Base-by-base conservation (phyloP, 768 basidiomycete species). In the Rubroboletus satanas region DNA sequence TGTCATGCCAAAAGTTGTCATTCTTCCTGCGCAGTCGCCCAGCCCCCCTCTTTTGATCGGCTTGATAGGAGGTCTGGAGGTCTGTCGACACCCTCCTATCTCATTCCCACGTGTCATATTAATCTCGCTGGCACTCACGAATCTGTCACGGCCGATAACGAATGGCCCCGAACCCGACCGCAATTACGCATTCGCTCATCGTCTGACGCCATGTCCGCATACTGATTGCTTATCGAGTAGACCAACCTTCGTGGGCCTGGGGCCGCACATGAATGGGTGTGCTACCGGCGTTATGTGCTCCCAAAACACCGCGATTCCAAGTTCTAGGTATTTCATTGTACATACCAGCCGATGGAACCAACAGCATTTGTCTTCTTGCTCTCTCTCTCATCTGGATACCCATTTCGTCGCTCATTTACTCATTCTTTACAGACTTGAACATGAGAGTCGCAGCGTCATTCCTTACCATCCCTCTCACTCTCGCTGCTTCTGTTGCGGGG, bases 1-100 rank as follows among this genome's bases (percentile, higher is more conserved):
- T 17, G 51, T n/a, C 39, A 7, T 54, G n/a, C 38, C 52, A 54
- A 54, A 54, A 54, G n/a, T 21, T 26, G 38, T 54, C 50, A 26
- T 48, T 43, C 32, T 32, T 21, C 26, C 17, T 53, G 47, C 52
- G 53, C 54, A 55, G 42, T 52, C 26, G 36, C 21, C 26, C 32
- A 26, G 14, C 21, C 28, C 38, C 7, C 49, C 21, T 41, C 50
- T 52, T 51, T 54, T 45, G 9, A 11, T 33, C 9, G 33, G 9
- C 33, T 14, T 33, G 33, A 26, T 33, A 33, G 33, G 21, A 21
- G 21, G 21, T 21, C 21, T 21, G 1, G 21, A 21, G 21, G 21
- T 21, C 21, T 21, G 21, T 21, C 21, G 21, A 21, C 21, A 2
- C 21, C 21, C 21, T 21, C 21, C 21, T 21, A 21, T 21, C 21